These are phyloP conservation scores for Phytophthora lateralis DNA, from an alignment of 352 stramenopile species.

Conservation along the genomic window DNA sequence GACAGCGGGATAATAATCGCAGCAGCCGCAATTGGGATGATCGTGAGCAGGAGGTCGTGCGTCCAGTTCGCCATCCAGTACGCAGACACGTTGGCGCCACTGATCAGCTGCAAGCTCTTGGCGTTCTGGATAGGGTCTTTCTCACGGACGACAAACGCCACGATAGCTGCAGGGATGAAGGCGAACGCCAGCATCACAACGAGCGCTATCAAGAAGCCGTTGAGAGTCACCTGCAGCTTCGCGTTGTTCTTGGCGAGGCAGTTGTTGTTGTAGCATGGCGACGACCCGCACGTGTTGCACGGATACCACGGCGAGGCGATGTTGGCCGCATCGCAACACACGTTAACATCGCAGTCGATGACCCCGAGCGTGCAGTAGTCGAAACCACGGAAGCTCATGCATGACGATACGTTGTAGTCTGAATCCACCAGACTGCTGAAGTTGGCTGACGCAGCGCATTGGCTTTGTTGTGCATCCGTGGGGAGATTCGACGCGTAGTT, in stretches of 20 bases:
- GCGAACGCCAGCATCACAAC: constrained; percentile 73
- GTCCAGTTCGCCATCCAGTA: constrained; percentile 69
- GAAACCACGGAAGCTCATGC: constrained; percentile 27
- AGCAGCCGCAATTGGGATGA: constrained; percentile 40
- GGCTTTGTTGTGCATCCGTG: constrained; percentile 26
- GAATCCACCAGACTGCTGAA: constrained; percentile 21
- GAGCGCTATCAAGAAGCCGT: constrained; percentile 60
- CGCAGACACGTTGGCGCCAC: constrained; percentile 50
- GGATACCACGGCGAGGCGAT: constrained; percentile 48
- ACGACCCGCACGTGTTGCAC: constrained; percentile 40
- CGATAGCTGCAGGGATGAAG: constrained; percentile 66
- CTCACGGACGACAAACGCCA: constrained; percentile 69
- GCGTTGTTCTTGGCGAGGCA: constrained; percentile 58
- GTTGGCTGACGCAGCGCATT: constrained; percentile 31
- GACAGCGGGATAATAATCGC: constrained; percentile 48
- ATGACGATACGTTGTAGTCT: constrained; percentile 18
- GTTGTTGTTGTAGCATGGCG: constrained; percentile 45
- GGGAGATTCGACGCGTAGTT: constrained; percentile 31
- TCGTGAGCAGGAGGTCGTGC: constrained; percentile 55
- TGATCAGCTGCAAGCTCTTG: constrained; percentile 71
- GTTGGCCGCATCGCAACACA: constrained; percentile 51
- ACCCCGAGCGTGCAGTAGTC: constrained; percentile 36
- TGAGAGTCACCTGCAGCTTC: constrained; percentile 70
- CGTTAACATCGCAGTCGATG: constrained; percentile 38
- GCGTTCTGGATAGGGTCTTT: constrained; percentile 72